These are phyloP conservation scores for Lotus japonicus DNA, from an alignment of 306 rosid species.

Conservation along the genomic window DNA sequence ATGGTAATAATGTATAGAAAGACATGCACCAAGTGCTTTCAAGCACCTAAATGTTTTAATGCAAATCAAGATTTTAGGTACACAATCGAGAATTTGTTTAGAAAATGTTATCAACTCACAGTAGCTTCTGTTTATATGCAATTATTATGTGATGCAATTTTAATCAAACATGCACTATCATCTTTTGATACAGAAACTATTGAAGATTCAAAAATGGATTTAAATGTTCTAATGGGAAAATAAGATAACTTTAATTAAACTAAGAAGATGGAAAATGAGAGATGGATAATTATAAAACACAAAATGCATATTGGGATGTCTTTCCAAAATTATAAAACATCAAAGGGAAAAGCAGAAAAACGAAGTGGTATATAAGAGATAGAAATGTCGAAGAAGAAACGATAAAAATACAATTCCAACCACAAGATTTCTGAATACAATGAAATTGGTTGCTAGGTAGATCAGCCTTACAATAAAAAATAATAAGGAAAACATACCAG, in stretches of 20 bases:
- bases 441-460: not conserved
- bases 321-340: too few relatives aligned
- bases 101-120: not conserved
- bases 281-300: too few relatives aligned
- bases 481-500: slow-evolving; percentile 45
- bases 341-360: not conserved
- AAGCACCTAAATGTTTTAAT: slow-evolving; percentile 1
- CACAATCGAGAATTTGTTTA: not conserved
- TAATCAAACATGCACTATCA: too few relatives aligned
- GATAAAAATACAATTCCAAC: not conserved
- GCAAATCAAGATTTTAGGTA: slow-evolving; percentile 3
- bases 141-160: too few relatives aligned
- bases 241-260: too few relatives aligned
- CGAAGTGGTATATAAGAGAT: not conserved
- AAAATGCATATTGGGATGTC: too few relatives aligned
- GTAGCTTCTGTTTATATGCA: too few relatives aligned
- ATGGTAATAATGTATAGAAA: not conserved
- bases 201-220: too few relatives aligned
- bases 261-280: too few relatives aligned
- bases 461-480: not conserved
- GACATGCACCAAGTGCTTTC: not conserved
- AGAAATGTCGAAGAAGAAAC: not conserved
- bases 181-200: too few relatives aligned
- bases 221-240: too few relatives aligned
- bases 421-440: not conserved